phyloP scores from a whole-genome alignment of 169 alveolate species.

The Hepatocystis sp. region DNA sequence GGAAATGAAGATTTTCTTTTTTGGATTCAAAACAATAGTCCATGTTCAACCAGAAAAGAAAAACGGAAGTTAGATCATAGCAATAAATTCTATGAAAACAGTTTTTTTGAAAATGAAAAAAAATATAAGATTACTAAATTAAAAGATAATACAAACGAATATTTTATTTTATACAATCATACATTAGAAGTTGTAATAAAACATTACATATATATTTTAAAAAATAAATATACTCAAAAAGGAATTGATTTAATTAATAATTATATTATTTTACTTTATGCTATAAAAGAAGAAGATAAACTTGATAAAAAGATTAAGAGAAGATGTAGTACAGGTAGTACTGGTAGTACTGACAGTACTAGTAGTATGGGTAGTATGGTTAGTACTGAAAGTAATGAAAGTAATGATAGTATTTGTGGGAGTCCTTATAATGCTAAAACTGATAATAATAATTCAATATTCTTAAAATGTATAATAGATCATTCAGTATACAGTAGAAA shows the following conservation, averaged over 20 bases:
- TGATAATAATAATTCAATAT: background rate
- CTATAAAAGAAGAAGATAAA: conserved; percentile 10
- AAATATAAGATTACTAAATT: no score
- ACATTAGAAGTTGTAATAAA: conserved; percentile 17
- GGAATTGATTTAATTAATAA: background rate
- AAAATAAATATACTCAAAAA: conserved; percentile 4
- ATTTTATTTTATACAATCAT: conserved; percentile 22
- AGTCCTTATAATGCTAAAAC: background rate
- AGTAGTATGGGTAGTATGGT: background rate
- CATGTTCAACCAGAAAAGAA: no score
- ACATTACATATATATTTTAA: conserved; percentile 24
- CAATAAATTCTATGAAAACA: no score
- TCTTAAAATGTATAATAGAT: conserved; percentile 65
- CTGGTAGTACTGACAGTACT: background rate
- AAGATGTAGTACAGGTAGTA: no score
- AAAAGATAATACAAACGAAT: background rate
- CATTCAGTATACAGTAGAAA: conserved; percentile 70
- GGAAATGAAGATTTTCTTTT: no score
- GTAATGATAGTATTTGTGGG: background rate
- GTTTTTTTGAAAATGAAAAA: no score
- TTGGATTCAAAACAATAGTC: no score
- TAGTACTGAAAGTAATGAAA: background rate
- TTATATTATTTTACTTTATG: conserved; percentile 52
- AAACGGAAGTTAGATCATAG: no score
- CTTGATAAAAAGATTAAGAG: background rate